Base-by-base conservation (phyloP, 106 monocot genomes). In the Phalaenopsis equestris region DNA sequence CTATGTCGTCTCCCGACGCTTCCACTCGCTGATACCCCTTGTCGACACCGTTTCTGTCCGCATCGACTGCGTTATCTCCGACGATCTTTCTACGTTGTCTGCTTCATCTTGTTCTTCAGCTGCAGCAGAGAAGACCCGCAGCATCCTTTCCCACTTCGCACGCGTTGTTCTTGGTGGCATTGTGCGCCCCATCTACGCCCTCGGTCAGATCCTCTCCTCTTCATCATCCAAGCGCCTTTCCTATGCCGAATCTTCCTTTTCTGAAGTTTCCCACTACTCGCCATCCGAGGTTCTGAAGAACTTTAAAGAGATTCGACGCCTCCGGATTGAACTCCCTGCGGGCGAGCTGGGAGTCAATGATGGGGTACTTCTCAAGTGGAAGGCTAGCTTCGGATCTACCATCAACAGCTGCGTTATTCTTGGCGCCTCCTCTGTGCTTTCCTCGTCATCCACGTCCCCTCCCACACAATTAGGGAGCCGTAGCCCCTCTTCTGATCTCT, bases 61-160 rank as follows among this genome's bases (percentile, higher is more conserved):
- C 75, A 86, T 94, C 70, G 97, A 94, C 80, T 90, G 92, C 87
- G 96, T 97, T 75, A 85, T 94, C 86, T 87, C 90, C 47, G 90
- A 90, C 82, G 84, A 93, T 49, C 80, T 67, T 41, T 88, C 81
- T 76, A 73, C 73, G 12, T 73, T 56, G 78, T 89, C 56, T 84
- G 77, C 81, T 42, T 78, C 65, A 84, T 81, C 70, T 19, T 49
- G 24, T 6, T 16, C 47, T 21, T 79, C 82, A 41, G 61, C 15
- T 81, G 78, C 42, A 78, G 43, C 30, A 1, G 81, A 47, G 83
- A 76, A 76, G 86, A 86, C 84, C 41, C 78, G 61, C 9, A 46
- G 21, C 78, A 41, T 88, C 70, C 11, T 92, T 47, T 83, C 86
- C 37, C 80, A 83, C 58, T 65, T 93, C 18, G 84, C 86, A 6